Conservation (phyloP, 2,329 filamentous ascomycete species). For the Magnaporthiopsis incrustans region DNA sequence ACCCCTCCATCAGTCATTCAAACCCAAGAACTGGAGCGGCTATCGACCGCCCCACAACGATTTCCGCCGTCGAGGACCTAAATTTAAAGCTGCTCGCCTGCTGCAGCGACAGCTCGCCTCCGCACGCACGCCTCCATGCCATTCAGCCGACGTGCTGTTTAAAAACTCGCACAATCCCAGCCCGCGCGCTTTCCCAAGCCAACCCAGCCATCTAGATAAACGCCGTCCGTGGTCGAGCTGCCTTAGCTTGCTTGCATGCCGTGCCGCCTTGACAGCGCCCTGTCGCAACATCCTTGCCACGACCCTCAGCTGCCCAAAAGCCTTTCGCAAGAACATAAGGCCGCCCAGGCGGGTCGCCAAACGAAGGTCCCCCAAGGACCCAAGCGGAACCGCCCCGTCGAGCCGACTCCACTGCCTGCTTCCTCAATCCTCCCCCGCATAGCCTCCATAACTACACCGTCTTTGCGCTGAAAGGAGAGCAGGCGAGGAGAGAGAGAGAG, state of each 20-base stretch:
- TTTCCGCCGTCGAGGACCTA: background rate
- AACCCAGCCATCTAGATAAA: background rate
- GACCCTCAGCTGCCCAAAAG: background rate
- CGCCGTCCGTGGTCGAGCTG: background rate
- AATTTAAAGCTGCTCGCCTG: background rate
- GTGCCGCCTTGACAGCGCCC: background rate
- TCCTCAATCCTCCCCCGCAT: conserved; percentile 1
- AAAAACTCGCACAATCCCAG: background rate
- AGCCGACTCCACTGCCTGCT: background rate
- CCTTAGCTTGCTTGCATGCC: background rate
- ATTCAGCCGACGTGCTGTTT: background rate
- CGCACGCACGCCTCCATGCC: too few relatives aligned
- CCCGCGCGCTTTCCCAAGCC: background rate
- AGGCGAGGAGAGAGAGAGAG: background rate
- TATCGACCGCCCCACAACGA: background rate
- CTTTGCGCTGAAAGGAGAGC: background rate
- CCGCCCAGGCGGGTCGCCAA: background rate
- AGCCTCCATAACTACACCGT: background rate
- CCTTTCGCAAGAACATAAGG: background rate
- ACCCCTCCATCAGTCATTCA: background rate
- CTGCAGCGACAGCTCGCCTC: too few relatives aligned
- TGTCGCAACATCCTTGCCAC: background rate
- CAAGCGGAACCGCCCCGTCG: background rate
- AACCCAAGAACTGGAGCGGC: background rate
- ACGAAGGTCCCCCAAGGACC: background rate